A percentile compares a stretch with the other conserved stretches of the same genome.
Evolutionary conservation across 1,284 basidiomycete species (phyloP).

Genomic region (Coniferiporia weirii): DNA sequence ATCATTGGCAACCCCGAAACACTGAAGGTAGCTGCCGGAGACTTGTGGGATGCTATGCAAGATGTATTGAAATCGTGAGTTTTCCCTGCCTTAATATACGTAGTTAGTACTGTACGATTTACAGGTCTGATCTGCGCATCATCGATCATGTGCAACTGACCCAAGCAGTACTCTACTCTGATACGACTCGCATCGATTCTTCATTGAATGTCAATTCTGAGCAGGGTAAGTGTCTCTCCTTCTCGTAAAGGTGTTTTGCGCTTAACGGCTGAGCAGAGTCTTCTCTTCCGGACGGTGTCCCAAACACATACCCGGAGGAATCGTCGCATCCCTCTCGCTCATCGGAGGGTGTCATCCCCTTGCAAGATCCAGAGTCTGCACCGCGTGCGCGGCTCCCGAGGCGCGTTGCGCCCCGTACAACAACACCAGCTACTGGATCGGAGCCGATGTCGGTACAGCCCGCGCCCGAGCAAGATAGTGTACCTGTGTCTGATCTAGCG

Average conservation of each 20-base stretch:
- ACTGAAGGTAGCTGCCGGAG: constrained; percentile 41
- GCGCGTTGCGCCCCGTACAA: not conserved
- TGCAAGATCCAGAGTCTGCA: not conserved
- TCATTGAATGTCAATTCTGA: constrained; percentile 1
- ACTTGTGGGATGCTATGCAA: constrained; percentile 46
- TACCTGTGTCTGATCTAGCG: not conserved
- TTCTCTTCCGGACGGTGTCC: constrained; percentile 28
- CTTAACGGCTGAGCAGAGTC: constrained; percentile 15
- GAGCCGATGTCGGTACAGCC: not conserved
- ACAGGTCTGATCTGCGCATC: constrained; percentile 29
- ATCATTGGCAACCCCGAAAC: constrained; percentile 45
- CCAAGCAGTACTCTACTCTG: constrained; percentile 29
- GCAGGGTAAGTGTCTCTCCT: not conserved
- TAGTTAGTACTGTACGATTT: constrained; percentile 1
- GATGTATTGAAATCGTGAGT: constrained; percentile 48
- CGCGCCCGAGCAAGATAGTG: not conserved
- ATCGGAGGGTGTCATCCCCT: constrained; percentile 20
- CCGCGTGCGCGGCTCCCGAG: not conserved
- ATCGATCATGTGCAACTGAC: constrained; percentile 26
- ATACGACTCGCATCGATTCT: constrained; percentile 28
- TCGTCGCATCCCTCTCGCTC: constrained; percentile 24
- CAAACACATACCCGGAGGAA: constrained; percentile 30
- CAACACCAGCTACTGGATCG: not conserved
- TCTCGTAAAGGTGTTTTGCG: not conserved
- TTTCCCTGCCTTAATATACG: not conserved